Evolutionary conservation across 495 filamentous ascomycete genomes (phyloP), one percentile per base, ranked within the genome.

Genomic region (Aspergillus sparsus): DNA sequence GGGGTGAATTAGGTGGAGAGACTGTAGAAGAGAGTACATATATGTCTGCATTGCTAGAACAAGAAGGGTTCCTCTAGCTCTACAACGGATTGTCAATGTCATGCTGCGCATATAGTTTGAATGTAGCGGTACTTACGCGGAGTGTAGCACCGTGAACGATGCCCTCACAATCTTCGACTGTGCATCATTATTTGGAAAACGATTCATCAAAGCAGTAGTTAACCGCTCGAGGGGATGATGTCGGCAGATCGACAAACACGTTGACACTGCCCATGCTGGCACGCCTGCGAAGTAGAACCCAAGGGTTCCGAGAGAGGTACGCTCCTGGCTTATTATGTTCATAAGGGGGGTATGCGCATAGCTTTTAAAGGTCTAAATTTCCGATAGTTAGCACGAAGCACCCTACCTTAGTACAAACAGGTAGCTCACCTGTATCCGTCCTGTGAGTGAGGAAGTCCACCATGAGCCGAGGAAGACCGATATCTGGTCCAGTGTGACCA

Each of bases 11-110:
- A 81, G 69, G 27, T 74, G 73, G 10, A 82, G 73, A 15, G 77
- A 71, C 61, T 83, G 80, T n/a, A 83, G 68, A 31, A 78, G 63
- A 46, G 77, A 77, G 58, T 74, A 80, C 68, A 81, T 76, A 60
- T 82, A 78, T 31, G 77, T 68, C 58, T 81, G 75, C 37, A 77
- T 68, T 32, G 77, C 73, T 21, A 81, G 59, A 11, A 76, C 60
- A 32, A 82, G 69, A 31, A 77, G 65, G 3, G 66, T 63, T 41
- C 68, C 68, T 61, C 73, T 67, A n/a, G 74, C 64, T 34, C 77
- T 80, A 50, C 9, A 27, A 58, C 9, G 35, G 0, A 16, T 31
- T 11, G 46, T 73, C 58, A 76, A 63, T 46, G 41, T 34, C 34
- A 41, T 27, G 21, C 21, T 27, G 21, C 21, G 41, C 12, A 16